These are phyloP conservation scores for Fusarium sp. DNA, from an alignment of 2,329 filamentous ascomycete species.

Conservation along the genomic window DNA sequence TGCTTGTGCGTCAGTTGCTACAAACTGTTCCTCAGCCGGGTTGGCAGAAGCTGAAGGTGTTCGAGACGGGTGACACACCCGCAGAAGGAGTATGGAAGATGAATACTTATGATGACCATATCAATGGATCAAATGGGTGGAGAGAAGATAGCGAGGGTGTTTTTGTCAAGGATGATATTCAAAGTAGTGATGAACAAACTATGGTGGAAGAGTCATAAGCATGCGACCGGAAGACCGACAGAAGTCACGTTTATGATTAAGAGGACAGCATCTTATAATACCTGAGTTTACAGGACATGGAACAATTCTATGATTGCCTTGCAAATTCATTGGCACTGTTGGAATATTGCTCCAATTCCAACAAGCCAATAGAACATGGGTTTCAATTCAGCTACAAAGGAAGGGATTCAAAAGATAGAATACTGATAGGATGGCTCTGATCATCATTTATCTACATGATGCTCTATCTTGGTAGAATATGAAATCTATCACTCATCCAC, in stretches of 20 bases:
- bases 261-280: not conserved
- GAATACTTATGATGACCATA: constrained; percentile 54
- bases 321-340: not conserved
- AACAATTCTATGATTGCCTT: not conserved
- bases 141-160: constrained; percentile 56
- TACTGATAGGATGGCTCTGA: not conserved
- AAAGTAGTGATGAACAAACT: not conserved
- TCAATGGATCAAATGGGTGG: constrained; percentile 54
- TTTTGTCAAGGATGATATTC: constrained; percentile 49
- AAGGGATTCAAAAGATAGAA: not conserved
- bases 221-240: not conserved
- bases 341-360: not conserved
- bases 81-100: constrained; percentile 59
- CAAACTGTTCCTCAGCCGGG: constrained; percentile 38
- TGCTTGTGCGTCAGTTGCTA: constrained; percentile 57
- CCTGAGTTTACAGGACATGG: not conserved
- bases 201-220: not conserved
- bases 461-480: constrained; percentile 17
- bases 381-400: not conserved
- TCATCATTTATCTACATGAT: constrained; percentile 20
- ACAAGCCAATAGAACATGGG: not conserved
- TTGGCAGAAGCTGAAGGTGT: constrained; percentile 57
- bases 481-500: constrained; percentile 3
- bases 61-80: constrained; percentile 61
- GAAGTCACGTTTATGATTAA: not conserved